phyloP scores from a whole-genome alignment of 768 basidiomycete genomes.

The Mycena galopus region DNA sequence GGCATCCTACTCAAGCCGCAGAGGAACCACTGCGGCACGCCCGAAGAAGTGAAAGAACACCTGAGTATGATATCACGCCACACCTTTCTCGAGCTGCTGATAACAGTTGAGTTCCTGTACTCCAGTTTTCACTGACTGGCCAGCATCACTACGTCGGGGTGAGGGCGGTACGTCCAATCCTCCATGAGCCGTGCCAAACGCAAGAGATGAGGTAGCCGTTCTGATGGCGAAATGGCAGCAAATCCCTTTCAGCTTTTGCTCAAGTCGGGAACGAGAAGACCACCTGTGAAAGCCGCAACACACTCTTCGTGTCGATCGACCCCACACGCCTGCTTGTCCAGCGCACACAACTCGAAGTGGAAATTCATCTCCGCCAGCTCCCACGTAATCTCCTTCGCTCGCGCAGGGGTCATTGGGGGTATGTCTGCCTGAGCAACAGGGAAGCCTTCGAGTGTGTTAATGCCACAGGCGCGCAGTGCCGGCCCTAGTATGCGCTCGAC shows the following conservation, averaged over 20 bases:
- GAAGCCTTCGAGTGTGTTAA: not conserved
- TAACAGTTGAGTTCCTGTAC: too few species aligned
- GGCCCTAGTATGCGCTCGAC: not conserved
- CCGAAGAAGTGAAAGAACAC: not conserved
- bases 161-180: too few species aligned
- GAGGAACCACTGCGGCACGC: not conserved
- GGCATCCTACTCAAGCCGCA: not conserved
- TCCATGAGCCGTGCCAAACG: too few species aligned
- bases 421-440: not conserved
- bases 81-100: not conserved
- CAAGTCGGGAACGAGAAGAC: not conserved
- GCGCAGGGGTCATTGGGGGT: not conserved
- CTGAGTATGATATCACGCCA: not conserved
- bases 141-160: too few species aligned
- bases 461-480: not conserved
- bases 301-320: too few species aligned
- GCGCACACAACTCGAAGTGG: too few species aligned
- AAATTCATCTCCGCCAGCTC: not conserved
- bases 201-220: not conserved
- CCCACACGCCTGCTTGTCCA: too few species aligned
- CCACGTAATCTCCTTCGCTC: not conserved
- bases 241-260: not conserved
- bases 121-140: too few species aligned
- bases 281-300: not conserved
- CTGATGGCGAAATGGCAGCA: not conserved